phyloP scores from a whole-genome alignment of 495 filamentous ascomycete species.

The Paragyromitra xinjiangensis region DNA sequence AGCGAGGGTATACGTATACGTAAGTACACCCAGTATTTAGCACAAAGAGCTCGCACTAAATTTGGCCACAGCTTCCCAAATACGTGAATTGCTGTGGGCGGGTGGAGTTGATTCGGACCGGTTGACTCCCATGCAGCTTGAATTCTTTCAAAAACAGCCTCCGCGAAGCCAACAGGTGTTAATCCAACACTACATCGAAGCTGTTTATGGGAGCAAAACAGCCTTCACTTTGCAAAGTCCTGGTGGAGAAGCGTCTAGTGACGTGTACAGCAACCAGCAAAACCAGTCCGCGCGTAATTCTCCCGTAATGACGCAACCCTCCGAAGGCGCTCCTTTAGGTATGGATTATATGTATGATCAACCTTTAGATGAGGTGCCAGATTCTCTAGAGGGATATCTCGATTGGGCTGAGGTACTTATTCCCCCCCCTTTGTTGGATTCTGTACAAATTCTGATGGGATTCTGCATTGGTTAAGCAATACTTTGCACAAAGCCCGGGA shows the following conservation, averaged over 20 bases:
- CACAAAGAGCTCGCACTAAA: no score
- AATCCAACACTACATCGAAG: conserved; percentile 81
- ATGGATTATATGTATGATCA: no score
- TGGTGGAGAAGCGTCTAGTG: no score
- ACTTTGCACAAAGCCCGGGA: neutral
- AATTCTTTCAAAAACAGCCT: conserved; percentile 71
- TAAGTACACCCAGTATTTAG: no score
- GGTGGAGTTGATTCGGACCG: conserved; percentile 67
- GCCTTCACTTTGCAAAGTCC: no score
- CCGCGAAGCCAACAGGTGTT: conserved; percentile 67
- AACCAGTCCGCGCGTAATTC: no score
- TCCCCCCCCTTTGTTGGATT: neutral
- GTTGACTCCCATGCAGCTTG: conserved; percentile 79
- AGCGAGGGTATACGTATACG: no score
- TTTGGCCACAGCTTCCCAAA: no score
- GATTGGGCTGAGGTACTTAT: neutral
- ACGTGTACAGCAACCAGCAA: no score
- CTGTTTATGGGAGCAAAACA: neutral
- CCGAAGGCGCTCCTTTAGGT: no score
- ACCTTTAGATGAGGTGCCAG: no score
- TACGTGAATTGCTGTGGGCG: neutral
- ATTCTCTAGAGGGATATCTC: neutral
- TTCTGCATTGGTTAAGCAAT: neutral
- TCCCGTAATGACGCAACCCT: no score
- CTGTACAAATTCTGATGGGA: neutral